Evolutionary conservation across 83 land plant genomes (phyloP).

Genomic region (Thuja plicata): DNA sequence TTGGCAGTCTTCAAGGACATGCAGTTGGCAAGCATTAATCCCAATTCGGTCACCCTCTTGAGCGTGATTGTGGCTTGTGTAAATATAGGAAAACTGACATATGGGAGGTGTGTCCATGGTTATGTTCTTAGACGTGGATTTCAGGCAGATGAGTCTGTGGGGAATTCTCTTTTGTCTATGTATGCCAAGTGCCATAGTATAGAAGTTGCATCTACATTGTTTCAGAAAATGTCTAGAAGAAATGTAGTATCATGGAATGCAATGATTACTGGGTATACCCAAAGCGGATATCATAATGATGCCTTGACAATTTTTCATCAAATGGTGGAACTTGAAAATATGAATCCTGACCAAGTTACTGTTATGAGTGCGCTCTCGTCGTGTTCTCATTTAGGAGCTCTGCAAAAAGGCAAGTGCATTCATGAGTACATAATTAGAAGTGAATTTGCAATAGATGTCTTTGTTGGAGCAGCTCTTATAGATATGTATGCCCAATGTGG

Average conservation of each 20-base stretch:
- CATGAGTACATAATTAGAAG: slow-evolving; percentile 41
- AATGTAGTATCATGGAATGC: slow-evolving; percentile 70
- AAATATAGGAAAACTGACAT: slow-evolving; percentile 16
- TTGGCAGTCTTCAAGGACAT: slow-evolving; percentile 16
- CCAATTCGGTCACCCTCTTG: slow-evolving; percentile 37
- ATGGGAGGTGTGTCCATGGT: slow-evolving; percentile 39
- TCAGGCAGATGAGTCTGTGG: slow-evolving; percentile 36
- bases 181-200: slow-evolving; percentile 29
- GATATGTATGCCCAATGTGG: slow-evolving; percentile 65
- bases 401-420: slow-evolving; percentile 37
- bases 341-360: slow-evolving; percentile 27
- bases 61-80: slow-evolving; percentile 42
- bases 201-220: slow-evolving; percentile 30
- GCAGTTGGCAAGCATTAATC: slow-evolving; percentile 17
- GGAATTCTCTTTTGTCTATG: slow-evolving; percentile 48
- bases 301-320: slow-evolving; percentile 29
- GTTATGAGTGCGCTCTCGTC: slow-evolving; percentile 28
- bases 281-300: slow-evolving; percentile 38
- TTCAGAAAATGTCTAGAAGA: slow-evolving; percentile 41
- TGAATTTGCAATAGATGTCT: slow-evolving; percentile 17
- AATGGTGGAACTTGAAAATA: slow-evolving; percentile 37
- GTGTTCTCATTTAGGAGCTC: slow-evolving; percentile 39
- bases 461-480: slow-evolving; percentile 35
- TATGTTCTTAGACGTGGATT: slow-evolving; percentile 36
- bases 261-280: slow-evolving; percentile 56